These are phyloP conservation scores for Hordeum marinum DNA, from an alignment of 176 grass and related monocot species.

Conservation along the genomic window DNA sequence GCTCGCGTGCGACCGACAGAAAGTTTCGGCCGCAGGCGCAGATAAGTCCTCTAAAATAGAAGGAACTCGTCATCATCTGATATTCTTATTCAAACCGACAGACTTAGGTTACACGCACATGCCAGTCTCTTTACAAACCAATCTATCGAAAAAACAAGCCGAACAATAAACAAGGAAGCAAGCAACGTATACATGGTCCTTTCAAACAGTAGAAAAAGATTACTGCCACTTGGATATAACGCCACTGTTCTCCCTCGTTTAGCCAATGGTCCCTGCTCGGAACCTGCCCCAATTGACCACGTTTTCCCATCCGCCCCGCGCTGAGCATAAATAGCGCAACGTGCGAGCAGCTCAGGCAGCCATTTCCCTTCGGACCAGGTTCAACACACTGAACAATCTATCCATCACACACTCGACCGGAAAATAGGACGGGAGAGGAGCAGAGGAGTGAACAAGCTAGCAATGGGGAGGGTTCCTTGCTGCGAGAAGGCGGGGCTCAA, in stretches of 20 bases:
- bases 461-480: slow-evolving; percentile 70
- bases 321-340: slow-evolving; percentile 11
- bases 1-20: no score
- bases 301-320: not conserved
- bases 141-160: not conserved
- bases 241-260: not conserved
- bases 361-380: not conserved
- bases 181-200: not conserved
- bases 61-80: no score
- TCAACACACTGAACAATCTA: not conserved
- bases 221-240: no score
- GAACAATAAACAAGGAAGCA: not conserved
- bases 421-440: not conserved
- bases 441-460: not conserved
- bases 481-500: slow-evolving; percentile 78
- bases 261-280: not conserved
- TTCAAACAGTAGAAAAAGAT: not conserved
- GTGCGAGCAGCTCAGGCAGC: not conserved
- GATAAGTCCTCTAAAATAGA: no score
- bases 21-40: no score
- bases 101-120: no score
- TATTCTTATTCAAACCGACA: no score
- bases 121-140: no score
- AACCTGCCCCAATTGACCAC: slow-evolving; percentile 26
- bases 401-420: not conserved